Evolutionary conservation across 176 grass and related monocot species (phyloP).

Genomic region (Aegilops tauschii): DNA sequence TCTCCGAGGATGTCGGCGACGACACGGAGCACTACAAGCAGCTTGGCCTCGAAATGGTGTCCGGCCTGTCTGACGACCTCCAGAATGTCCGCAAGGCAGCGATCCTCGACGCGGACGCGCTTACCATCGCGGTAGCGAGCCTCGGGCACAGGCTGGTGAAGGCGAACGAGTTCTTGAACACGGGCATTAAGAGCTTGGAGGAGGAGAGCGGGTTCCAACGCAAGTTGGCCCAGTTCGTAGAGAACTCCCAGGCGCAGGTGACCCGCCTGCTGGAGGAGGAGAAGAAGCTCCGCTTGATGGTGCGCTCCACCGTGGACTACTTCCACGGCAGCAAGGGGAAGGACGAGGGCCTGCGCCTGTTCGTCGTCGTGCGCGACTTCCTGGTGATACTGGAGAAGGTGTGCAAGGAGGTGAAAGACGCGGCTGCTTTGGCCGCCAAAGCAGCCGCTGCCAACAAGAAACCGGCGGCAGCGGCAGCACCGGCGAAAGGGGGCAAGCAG

Average conservation of each 20-base stretch:
- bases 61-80: constrained; percentile 57
- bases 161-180: constrained; percentile 62
- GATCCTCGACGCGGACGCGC: constrained; percentile 58
- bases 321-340: constrained; percentile 82
- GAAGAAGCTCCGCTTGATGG: constrained; percentile 61
- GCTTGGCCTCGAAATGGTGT: constrained; percentile 63
- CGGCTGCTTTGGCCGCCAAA: neutral
- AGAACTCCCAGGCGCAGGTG: constrained; percentile 50
- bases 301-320: constrained; percentile 68
- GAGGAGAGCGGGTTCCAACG: constrained; percentile 79
- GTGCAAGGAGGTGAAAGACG: constrained; percentile 78
- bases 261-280: constrained; percentile 66
- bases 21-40: constrained; percentile 59
- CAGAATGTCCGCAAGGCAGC: constrained; percentile 75
- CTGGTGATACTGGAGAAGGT: constrained; percentile 71
- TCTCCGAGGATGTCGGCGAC: constrained; percentile 29
- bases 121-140: constrained; percentile 53
- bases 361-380: constrained; percentile 79
- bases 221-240: constrained; percentile 44
- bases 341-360: constrained; percentile 74
- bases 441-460: constrained; percentile 27
- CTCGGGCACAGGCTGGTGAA: constrained; percentile 64
- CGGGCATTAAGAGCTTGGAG: constrained; percentile 48
- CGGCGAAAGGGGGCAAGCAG: neutral
- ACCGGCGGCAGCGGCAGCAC: neutral